phyloP scores from a whole-genome alignment of 2,329 filamentous ascomycete species.

The Hymenoscyphus albidus region DNA sequence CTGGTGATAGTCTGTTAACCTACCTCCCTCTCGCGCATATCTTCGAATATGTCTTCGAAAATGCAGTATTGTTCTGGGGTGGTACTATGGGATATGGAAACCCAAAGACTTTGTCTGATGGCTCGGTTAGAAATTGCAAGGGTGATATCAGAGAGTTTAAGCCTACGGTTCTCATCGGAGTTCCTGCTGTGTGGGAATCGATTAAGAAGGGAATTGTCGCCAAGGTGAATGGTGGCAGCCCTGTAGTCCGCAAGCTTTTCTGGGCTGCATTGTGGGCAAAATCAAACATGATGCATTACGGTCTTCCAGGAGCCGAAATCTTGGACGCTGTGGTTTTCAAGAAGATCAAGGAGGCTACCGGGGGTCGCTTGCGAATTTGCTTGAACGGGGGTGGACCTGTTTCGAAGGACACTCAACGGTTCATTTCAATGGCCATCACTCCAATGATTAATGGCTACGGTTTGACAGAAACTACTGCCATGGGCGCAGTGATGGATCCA shows the following conservation, averaged over 20 bases:
- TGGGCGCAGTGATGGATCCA: conserved; percentile 78
- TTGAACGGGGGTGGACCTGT: conserved; percentile 94
- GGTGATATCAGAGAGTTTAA: conserved; percentile 91
- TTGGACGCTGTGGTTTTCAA: conserved; percentile 85
- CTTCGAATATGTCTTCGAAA: conserved; percentile 94
- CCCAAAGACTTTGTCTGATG: conserved; percentile 81
- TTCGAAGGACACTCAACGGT: conserved; percentile 79
- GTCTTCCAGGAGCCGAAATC: conserved; percentile 62
- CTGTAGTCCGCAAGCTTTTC: conserved; percentile 75
- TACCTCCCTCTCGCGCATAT: conserved; percentile 96
- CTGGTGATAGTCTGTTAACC: conserved; percentile 75
- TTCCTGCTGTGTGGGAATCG: conserved; percentile 95
- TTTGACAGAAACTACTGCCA: conserved; percentile 86
- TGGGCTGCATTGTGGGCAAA: conserved; percentile 61
- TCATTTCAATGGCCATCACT: conserved; percentile 86
- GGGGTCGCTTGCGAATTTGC: conserved; percentile 81
- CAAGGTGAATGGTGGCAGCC: conserved; percentile 63
- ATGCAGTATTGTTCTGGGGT: conserved; percentile 82
- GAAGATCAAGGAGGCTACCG: conserved; percentile 86
- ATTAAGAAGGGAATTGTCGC: conserved; percentile 88
- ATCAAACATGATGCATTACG: conserved; percentile 52
- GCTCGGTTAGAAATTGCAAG: conserved; percentile 80
- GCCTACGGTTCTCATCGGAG: conserved; percentile 87
- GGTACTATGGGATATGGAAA: conserved; percentile 92
- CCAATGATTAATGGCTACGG: conserved; percentile 96